Base-by-base conservation (phyloP, 495 filamentous ascomycete species). In the Clavariopsis aquatica region DNA sequence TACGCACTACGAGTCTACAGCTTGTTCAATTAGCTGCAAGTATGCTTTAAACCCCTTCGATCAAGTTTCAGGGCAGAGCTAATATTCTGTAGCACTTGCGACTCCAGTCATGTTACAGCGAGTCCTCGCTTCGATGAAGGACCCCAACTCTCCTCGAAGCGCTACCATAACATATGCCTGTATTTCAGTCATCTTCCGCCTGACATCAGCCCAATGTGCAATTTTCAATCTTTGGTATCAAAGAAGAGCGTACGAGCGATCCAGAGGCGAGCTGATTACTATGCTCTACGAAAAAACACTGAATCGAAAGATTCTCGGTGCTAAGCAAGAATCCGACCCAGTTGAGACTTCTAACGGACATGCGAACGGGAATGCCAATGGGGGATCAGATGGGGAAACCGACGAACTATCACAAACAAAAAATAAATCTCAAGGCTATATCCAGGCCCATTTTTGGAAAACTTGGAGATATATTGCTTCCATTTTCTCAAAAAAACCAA, bases 231-330 rank as follows among this genome's bases (percentile, higher is more conserved):
- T 92, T 0, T 93, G 91, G 90, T 92, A 85, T 69, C 82, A 83
- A 55, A 81, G 91, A 52, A 82, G 90, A 54, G 81, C 81, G 60
- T 95, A 93, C 67, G 91, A 95, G 69, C 79, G 90, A 52, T 89
- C 88, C 5, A 78, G 91, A 46, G 91, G 91, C 9, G 90, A 93
- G 71, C 86, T 93, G 85, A 87, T 95, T 52, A 93, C 90, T 57
- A 92, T 91, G 84, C 79, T 94, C 26, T 92, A 92, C 60, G 90
- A 92, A 71, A 95, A 95, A 75, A 90, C 89, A 0, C 74, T 94
- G 9, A 83, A 84, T 5, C 78, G 91, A 31, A 93, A 93, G 74
- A 83, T 90, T 0, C 81, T 89, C 57, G 84, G 84, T 9, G 72
- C 80, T 28, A 76, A 76, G 46, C 49, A 79, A 65, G 62, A 62